A percentile compares a stretch with the other conserved stretches of the same genome.
Evolutionary conservation across 306 rosid species (phyloP).

Genomic region (Carpinus viminea): DNA sequence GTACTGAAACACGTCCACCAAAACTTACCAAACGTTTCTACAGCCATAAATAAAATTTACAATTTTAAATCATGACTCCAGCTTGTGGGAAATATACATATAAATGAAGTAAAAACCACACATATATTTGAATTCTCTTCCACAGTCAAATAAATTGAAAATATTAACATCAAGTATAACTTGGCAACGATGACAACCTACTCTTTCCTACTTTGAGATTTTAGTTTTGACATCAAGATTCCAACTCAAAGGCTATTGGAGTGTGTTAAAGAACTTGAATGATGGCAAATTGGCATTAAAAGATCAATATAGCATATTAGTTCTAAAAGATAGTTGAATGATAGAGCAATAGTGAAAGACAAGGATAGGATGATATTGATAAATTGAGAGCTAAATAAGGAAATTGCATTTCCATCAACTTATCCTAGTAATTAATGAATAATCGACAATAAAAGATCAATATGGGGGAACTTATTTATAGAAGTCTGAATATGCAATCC

Average conservation of each 20-base stretch:
- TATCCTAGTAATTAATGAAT: neutral
- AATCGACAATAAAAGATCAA: neutral
- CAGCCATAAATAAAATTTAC: neutral
- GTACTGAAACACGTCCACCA: neutral
- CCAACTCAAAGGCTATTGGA: neutral
- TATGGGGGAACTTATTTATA: neutral
- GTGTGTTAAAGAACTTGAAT: slow-evolving; percentile 1
- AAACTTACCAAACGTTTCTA: neutral
- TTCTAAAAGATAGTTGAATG: neutral
- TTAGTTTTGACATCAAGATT: neutral
- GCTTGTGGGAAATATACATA: slow-evolving; percentile 1
- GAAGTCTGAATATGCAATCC: neutral
- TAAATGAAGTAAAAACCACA: slow-evolving; percentile 8
- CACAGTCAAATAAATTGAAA: slow-evolving; percentile 8
- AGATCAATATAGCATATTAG: neutral
- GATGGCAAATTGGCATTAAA: neutral
- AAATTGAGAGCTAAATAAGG: neutral
- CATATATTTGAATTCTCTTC: slow-evolving; percentile 18
- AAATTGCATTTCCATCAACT: neutral
- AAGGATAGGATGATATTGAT: neutral
- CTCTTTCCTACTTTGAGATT: too few species aligned
- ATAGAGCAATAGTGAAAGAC: neutral
- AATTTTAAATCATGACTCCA: neutral
- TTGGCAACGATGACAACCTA: too few species aligned
- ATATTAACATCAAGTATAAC: too few species aligned